Percentiles rank a stretch among this genome's conserved stretches.
Evolutionary conservation across 108 stramenopile species (phyloP).

Genomic region (Heterococcus sp.): DNA sequence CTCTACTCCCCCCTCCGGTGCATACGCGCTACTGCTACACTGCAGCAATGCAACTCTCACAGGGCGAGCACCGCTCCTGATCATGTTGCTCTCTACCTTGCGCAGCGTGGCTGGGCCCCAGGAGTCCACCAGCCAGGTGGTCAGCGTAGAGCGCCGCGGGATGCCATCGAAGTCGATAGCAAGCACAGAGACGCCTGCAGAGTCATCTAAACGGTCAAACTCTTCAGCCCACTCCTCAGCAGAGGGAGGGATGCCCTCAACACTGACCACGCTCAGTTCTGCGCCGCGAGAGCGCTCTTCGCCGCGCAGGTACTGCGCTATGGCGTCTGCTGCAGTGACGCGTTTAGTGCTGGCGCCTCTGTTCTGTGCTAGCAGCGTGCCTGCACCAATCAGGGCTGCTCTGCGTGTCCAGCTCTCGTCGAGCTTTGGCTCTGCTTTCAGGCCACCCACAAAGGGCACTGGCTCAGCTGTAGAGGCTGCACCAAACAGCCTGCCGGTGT

Average conservation of each 20-base stretch:
- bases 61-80: slow-evolving; percentile 27
- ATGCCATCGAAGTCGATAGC: slow-evolving; percentile 34
- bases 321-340: slow-evolving; percentile 26
- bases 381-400: slow-evolving; percentile 40
- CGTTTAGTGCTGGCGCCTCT: slow-evolving; percentile 28
- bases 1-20: slow-evolving; percentile 4
- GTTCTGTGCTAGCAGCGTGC: slow-evolving; percentile 24
- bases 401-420: slow-evolving; percentile 34
- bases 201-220: slow-evolving; percentile 23
- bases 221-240: slow-evolving; percentile 37
- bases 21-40: not conserved
- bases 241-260: slow-evolving; percentile 22
- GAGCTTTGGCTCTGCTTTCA: slow-evolving; percentile 36
- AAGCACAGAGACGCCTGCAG: slow-evolving; percentile 16
- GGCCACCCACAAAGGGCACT: slow-evolving; percentile 28
- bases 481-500: slow-evolving; percentile 37
- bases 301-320: slow-evolving; percentile 9
- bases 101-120: slow-evolving; percentile 18
- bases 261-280: slow-evolving; percentile 39
- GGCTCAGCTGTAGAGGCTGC: slow-evolving; percentile 3
- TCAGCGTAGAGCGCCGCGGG: slow-evolving; percentile 4
- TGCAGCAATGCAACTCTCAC: slow-evolving; percentile 2
- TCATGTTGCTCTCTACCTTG: slow-evolving; percentile 11
- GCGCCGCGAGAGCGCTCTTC: slow-evolving; percentile 7
- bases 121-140: slow-evolving; percentile 19